phyloP scores from a whole-genome alignment of 192 early-diverging fungal genomes.

The Backusella parvicylindrica region DNA sequence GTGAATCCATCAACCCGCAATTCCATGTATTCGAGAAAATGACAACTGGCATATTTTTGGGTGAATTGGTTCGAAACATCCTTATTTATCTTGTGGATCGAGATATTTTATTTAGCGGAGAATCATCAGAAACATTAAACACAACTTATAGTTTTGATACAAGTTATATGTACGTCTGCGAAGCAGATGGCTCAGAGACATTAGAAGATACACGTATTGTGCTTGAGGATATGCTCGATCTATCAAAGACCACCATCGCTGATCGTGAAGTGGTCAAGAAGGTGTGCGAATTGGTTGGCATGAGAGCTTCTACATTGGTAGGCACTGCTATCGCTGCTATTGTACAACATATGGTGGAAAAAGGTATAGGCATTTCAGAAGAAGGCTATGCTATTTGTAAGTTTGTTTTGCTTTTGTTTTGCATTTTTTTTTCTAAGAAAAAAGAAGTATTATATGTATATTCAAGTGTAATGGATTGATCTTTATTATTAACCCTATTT shows the following conservation, averaged over 20 bases:
- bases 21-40: constrained; percentile 90
- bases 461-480: not conserved
- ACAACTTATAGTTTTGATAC: constrained; percentile 70
- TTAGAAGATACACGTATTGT: constrained; percentile 60
- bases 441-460: not conserved
- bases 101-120: constrained; percentile 73
- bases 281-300: constrained; percentile 80
- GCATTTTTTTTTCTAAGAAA: not conserved
- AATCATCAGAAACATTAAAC: constrained; percentile 56
- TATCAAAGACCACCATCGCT: constrained; percentile 58
- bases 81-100: constrained; percentile 77
- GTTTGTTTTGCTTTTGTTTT: not conserved
- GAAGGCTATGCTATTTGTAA: constrained; percentile 36
- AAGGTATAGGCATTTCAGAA: constrained; percentile 30
- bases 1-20: constrained; percentile 74
- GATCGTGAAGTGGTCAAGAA: constrained; percentile 79
- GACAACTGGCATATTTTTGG: constrained; percentile 89
- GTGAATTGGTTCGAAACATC: constrained; percentile 77
- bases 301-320: constrained; percentile 73
- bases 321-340: constrained; percentile 67
- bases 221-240: constrained; percentile 65
- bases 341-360: constrained; percentile 36
- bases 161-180: constrained; percentile 68
- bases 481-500: not conserved
- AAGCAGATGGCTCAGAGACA: constrained; percentile 61